Evolutionary conservation across 306 rosid genomes (phyloP).

Genomic region (Inga oerstediana): DNA sequence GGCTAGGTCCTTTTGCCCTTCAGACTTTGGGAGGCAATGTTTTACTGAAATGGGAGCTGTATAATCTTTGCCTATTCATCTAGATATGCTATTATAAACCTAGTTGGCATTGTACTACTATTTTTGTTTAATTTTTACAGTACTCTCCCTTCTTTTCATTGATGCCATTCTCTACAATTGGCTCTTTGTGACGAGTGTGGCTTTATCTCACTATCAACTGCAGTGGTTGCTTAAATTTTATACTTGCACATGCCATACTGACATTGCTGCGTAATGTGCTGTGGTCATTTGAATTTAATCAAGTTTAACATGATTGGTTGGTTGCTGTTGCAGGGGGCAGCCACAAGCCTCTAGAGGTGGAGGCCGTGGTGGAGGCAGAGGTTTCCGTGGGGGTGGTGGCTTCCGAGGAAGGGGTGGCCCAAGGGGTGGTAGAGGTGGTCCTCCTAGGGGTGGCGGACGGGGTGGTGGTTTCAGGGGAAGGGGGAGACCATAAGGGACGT

Average conservation of each 20-base stretch:
- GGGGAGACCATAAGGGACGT: background rate
- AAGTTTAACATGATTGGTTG: background rate
- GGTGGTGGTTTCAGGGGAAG: background rate
- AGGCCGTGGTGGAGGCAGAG: slow-evolving; percentile 8
- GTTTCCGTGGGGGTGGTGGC: background rate
- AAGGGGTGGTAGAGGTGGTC: background rate
- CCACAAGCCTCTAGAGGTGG: background rate
- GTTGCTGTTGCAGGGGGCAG: slow-evolving; percentile 1
- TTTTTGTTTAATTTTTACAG: background rate
- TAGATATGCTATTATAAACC: background rate
- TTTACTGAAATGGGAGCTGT: background rate
- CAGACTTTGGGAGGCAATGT: background rate
- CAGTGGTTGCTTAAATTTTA: background rate
- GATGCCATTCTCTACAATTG: background rate
- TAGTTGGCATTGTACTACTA: background rate
- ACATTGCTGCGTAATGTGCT: background rate
- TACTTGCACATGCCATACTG: background rate
- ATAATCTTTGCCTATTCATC: background rate
- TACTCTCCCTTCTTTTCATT: background rate
- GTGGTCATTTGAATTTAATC: background rate
- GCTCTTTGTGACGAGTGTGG: background rate
- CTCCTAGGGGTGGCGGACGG: background rate
- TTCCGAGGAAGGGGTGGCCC: background rate
- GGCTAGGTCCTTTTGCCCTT: background rate
- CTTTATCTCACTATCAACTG: background rate